Base-by-base conservation (phyloP, 2,329 filamentous ascomycete species). In the Microdochium trichocladiopsis region DNA sequence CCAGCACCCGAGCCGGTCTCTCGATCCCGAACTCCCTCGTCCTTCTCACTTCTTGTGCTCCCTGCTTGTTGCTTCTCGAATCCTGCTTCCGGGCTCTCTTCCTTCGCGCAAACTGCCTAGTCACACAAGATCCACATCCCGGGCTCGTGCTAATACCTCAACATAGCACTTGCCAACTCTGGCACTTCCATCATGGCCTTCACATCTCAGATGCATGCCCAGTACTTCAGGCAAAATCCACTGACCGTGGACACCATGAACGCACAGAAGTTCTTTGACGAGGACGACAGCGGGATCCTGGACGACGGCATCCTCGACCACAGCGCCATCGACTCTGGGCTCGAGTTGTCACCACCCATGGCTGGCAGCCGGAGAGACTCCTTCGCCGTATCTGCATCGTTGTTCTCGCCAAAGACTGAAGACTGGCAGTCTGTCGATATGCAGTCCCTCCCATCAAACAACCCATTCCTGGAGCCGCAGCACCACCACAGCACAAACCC, bases 401-500 rank as follows among this genome's bases (percentile, higher is more conserved):
- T 86, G 58, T 84, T 86, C 72, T 86, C 82, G 21, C 82, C 82
- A 58, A 86, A 86, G 70, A 75, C 77, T 10, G 82, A 86, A 60
- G 73, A 83, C 58, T 86, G 82, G 82, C 78, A 80, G 55, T 77
- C 80, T 16, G 77, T 83, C 54, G 82, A 85, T 56, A 83, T 85
- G 80, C 81, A 84, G 66, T 80, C 80, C 16, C 70, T 82, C 52
- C 76, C 78, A 14, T 83, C 82, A 52, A 84, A 81, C 69, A 84
- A 84, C 69, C 79, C 82, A 36, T 85, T 84, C 70, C 66, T 81
- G 62, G 78, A 79, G 57, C 72, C 73, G 45, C 73, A 65, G 48
- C 28, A 72, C 62, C 21, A 69, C 50, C 70, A 72, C 62, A 77
- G 71, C 71, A 82, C 76, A 71, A 83, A 84, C 71, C 82, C 82